phyloP scores from a whole-genome alignment of 2,329 filamentous ascomycete genomes.

The Exophiala mesophila region DNA sequence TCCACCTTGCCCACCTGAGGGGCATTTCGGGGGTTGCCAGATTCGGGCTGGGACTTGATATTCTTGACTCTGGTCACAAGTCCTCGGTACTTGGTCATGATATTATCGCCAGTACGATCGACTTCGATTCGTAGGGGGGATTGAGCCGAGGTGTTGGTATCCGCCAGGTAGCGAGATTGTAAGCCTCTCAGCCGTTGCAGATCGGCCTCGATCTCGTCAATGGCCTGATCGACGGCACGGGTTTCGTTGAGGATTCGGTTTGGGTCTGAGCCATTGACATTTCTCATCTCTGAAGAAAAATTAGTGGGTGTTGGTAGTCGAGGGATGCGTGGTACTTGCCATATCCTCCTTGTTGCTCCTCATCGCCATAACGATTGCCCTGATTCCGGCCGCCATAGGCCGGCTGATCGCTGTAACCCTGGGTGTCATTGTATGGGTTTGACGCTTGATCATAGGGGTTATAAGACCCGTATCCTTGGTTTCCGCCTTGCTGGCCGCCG shows the following conservation, averaged over 20 bases:
- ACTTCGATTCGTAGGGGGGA: conserved; percentile 63
- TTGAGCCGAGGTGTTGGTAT: conserved; percentile 66
- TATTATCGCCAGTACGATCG: conserved; percentile 68
- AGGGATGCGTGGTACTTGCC: conserved; percentile 27
- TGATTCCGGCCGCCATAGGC: conserved; percentile 28
- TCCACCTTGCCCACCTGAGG: conserved; percentile 79
- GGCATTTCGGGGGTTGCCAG: conserved; percentile 66
- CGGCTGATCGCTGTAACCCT: conserved; percentile 33
- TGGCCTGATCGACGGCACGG: conserved; percentile 69
- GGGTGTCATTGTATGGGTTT: conserved; percentile 18
- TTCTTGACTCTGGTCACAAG: conserved; percentile 74
- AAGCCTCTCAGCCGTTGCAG: conserved; percentile 67
- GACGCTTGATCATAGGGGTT: conserved; percentile 23
- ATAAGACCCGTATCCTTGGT: conserved; percentile 47
- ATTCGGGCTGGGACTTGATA: conserved; percentile 77
- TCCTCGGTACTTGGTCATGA: conserved; percentile 75
- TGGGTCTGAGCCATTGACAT: conserved; percentile 49
- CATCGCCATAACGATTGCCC: conserved; percentile 31
- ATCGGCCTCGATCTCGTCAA: conserved; percentile 68
- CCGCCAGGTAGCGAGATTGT: conserved; percentile 68
- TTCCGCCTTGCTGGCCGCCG: conserved; percentile 7
- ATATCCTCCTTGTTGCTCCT: conserved; percentile 45
- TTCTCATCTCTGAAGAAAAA: conserved; percentile 38
- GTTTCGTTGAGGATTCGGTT: conserved; percentile 82
- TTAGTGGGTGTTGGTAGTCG: conserved; percentile 8